These are phyloP conservation scores for Apiospora kogelbergensis DNA, from an alignment of 2,329 filamentous ascomycete species.

Conservation along the genomic window DNA sequence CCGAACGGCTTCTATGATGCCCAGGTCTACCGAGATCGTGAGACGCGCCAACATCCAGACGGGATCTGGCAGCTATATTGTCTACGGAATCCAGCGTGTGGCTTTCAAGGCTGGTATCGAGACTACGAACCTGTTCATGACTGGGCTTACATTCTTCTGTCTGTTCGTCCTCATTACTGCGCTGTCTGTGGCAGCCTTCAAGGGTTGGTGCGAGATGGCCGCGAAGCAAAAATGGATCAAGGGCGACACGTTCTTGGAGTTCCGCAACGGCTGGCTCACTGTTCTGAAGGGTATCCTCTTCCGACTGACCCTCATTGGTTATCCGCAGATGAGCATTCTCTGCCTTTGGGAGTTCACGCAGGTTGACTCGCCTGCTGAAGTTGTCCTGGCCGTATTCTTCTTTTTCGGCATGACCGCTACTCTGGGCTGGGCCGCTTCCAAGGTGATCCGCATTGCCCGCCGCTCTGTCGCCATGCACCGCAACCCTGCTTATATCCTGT, in stretches of 20 bases:
- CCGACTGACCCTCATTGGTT: constrained; percentile 79
- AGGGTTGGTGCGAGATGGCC: constrained; percentile 70
- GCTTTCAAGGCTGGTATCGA: constrained; percentile 81
- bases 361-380: constrained; percentile 74
- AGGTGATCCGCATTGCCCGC: constrained; percentile 79
- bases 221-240: constrained; percentile 73
- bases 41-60: constrained; percentile 47
- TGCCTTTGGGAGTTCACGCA: constrained; percentile 84
- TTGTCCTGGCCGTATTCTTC: constrained; percentile 79
- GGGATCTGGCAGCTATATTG: constrained; percentile 48
- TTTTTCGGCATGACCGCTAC: constrained; percentile 73
- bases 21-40: constrained; percentile 33
- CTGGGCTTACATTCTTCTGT: constrained; percentile 78
- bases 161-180: constrained; percentile 73
- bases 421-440: constrained; percentile 75
- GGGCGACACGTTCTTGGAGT: constrained; percentile 78
- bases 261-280: constrained; percentile 83
- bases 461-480: constrained; percentile 83
- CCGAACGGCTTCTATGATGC: constrained; percentile 27
- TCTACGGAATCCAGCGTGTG: constrained; percentile 77
- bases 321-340: constrained; percentile 80
- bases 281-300: constrained; percentile 86
- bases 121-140: constrained; percentile 82
- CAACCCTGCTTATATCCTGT: constrained; percentile 87
- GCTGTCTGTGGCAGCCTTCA: constrained; percentile 70